Base-by-base conservation (phyloP, 768 basidiomycete species). In the Fibroporia radiculosa region DNA sequence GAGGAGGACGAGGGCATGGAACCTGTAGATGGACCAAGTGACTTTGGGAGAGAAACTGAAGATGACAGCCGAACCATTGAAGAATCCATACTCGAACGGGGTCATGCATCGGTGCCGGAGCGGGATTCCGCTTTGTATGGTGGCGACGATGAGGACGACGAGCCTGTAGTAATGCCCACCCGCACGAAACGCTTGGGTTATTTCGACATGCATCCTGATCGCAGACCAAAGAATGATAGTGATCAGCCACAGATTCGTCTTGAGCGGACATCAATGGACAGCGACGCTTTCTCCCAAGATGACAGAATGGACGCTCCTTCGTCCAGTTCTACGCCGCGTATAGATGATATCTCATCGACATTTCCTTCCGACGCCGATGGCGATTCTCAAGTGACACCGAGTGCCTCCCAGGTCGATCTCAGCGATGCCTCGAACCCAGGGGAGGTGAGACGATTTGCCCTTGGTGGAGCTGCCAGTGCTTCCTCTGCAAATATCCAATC, bases 161-260 rank as follows among this genome's bases (percentile, higher is more conserved):
- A 57, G 4, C 53, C 48, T 11, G 28, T 44, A 2, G 19, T 34
- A 23, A 39, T 39, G 25, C 46, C 48, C 14, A 29, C 37, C 19
- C 45, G 23, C 25, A 38, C 54, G 25, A 57, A 28, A 35, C 72
- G 82, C 14, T 41, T 78, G 22, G 81, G 83, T 0, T 89, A 89
- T 59, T 89, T 89, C 57, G 85, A 87, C 58, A 54, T 86, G 12
- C 85, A 89, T 58, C 85, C 85, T 10, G 85, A 88, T 35, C 71
- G 85, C 35, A 66, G 80, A 29, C 73, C 72, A 18, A 58, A 55
- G 39, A 48, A 42, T n/a, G 55, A 48, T n/a, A n/a, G n/a, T n/a
- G n/a, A n/a, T n/a, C n/a, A 47, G 51, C 51, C 48, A 61, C 56
- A 40, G 51, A 52, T 20, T 44, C 49, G 23, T 48, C 47, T 48